Percentiles rank a stretch among this genome's conserved stretches.
Conservation (phyloP, 768 basidiomycete species). For the Pholiota microspora region DNA sequence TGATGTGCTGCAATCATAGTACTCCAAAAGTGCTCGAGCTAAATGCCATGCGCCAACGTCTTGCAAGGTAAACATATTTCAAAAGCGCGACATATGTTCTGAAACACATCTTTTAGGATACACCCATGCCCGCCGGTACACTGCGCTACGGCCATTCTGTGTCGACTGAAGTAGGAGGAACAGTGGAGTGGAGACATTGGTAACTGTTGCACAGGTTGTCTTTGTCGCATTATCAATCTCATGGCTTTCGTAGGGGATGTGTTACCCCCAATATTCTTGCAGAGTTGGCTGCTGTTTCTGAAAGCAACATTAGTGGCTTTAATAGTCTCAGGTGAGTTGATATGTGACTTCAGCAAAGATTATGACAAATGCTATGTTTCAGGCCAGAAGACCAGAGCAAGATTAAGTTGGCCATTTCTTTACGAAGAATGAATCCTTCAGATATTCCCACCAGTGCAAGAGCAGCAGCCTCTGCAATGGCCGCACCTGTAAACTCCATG, state of each 20-base stretch:
- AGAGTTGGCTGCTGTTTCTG: conserved; percentile 40
- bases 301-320: conserved; percentile 51
- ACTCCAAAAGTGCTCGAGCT: conserved; percentile 67
- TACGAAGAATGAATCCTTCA: conserved; percentile 49
- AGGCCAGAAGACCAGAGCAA: conserved; percentile 64
- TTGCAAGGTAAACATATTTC: conserved; percentile 40
- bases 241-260: conserved; percentile 54
- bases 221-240: neutral
- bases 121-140: conserved; percentile 49
- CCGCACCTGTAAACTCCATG: conserved; percentile 7
- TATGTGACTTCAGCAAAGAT: neutral
- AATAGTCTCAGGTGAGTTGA: conserved; percentile 43
- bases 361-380: neutral
- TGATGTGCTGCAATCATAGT: conserved; percentile 37
- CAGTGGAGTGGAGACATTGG: conserved; percentile 79
- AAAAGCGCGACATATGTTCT: neutral
- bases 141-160: conserved; percentile 64
- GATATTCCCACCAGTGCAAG: conserved; percentile 54
- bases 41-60: conserved; percentile 65
- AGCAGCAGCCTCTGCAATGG: too few relatives aligned
- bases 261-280: conserved; percentile 58
- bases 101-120: conserved; percentile 30
- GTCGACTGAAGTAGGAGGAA: conserved; percentile 50
- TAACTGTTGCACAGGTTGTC: conserved; percentile 25
- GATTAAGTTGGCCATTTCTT: conserved; percentile 56